Evolutionary conservation across 129 eudicot species (phyloP), one percentile per base, ranked within the genome.

Genomic region (Lactuca saligna): DNA sequence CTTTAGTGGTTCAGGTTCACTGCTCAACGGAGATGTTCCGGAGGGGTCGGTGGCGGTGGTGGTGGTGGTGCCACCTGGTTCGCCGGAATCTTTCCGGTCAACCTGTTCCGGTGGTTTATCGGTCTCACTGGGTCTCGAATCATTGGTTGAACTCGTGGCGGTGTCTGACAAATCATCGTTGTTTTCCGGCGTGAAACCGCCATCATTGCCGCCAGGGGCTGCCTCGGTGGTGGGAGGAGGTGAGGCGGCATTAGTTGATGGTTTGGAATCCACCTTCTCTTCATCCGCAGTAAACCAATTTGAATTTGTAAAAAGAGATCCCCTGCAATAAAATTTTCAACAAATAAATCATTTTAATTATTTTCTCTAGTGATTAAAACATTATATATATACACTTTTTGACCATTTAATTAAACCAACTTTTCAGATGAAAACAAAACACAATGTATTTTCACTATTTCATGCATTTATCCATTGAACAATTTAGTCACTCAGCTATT

Each of bases 271-370:
- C 42, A 32, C 78, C 78, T 77, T 73, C 11, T 83, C 87, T 34
- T 88, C 96, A 80, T 82, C 97, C 51, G 78, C 84, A 44, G 94
- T 91, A 80, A 88, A 91, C 96, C 97, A 91, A 72, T 91, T 79
- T 17, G 96, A 88, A 81, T 91, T 88, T 50, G 96, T 88, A 61
- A 91, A 83, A 71, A 88, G 89, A n/a, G 96, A 91, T 25, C 94
- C 94, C 15, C 97, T 91, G 94, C 11, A 72, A 59, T 79, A 59
- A 64, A 32, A 69, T 58, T 39, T 32, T 66, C 38, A n/a, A 37
- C 50, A 20, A 13, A 16, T 46, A 29, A 66, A 11, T 12, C 50
- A 35, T 35, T 35, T 35, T 4, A 35, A 35, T 35, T 4, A 35
- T 35, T 35, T 35, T 25, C 29, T 25, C 29, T 25, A 25, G 29